Base-by-base conservation (phyloP, 495 filamentous ascomycete species). In the Xylaria sp. region DNA sequence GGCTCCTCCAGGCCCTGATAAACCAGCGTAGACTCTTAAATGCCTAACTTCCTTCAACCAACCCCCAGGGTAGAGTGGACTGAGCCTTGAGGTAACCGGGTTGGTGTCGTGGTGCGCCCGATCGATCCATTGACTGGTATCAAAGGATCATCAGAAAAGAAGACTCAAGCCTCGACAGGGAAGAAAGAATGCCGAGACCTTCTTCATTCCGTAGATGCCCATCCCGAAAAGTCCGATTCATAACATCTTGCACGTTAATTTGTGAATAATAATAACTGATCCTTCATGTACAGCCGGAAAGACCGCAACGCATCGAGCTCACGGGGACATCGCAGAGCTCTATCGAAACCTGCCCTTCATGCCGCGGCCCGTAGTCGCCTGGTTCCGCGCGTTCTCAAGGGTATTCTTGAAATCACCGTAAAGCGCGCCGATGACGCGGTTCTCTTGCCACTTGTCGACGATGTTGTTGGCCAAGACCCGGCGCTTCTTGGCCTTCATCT, bases 401-500 rank as follows among this genome's bases (percentile, higher is more conserved):
- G 67, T 77, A 1, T 53, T 63, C 74, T 81, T 79, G 37, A 83
- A 85, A 2, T 83, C 79, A 29, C 59, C 40, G 48, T 76, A 85
- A 11, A 85, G 72, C 17, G 53, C 58, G 24, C 67, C 69, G 0
- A 83, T 53, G 24, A 78, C 73, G 5, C 74, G 71, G 0, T 68
- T 52, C 14, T 74, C 48, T 40, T 68, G 72, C 84, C 84, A 85
- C 3, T 50, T 65, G 6, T 79, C 72, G n/a, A 79, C 64, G 24
- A 84, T 84, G 68, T 85, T 74, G 77, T 85, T 83, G 21, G 87
- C 86, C 7, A 88, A 82, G 2, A 82, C 82, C 9, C 87, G 83
- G 50, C 82, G 82, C 29, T 88, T 85, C 77, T 86, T 88, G 43
- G 85, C 75, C 68, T 85, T 81, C 72, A 80, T 78, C 37, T 64